phyloP scores from a whole-genome alignment of 108 stramenopile species.

The Epipyxis sp. region DNA sequence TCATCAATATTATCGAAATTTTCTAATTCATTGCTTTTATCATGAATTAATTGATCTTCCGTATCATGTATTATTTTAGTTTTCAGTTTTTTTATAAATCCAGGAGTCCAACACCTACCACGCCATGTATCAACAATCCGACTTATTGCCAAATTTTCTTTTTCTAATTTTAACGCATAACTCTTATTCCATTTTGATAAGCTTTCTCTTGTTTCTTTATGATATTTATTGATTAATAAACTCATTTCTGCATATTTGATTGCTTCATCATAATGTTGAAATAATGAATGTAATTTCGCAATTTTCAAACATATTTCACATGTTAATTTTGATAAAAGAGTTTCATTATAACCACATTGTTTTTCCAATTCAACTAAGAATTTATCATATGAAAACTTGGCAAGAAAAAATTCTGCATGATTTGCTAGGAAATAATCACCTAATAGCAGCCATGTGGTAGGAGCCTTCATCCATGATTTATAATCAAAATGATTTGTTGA shows the following conservation, averaged over 20 bases:
- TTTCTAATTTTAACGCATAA: not conserved
- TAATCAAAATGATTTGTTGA: not conserved
- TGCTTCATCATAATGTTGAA: not conserved
- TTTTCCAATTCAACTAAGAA: not conserved
- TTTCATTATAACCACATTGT: not conserved
- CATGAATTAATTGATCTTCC: not conserved
- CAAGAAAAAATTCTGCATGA: not conserved
- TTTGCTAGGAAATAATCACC: not conserved
- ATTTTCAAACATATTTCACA: not conserved
- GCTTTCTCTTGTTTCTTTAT: not conserved
- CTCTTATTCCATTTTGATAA: not conserved
- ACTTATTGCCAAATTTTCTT: not conserved
- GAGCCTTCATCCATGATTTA: not conserved
- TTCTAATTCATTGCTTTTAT: no score
- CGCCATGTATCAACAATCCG: not conserved
- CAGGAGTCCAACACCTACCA: not conserved
- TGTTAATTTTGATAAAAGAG: not conserved
- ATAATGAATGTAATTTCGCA: not conserved
- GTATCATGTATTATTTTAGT: not conserved
- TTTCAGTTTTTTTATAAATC: not conserved
- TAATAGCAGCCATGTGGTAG: not conserved
- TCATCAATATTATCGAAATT: no score
- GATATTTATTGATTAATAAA: not conserved
- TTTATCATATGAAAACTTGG: not conserved
- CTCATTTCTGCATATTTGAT: constrained; percentile 13